Percentiles rank a stretch among this genome's conserved stretches.
Evolutionary conservation across 2,329 filamentous ascomycete species (phyloP).

Genomic region (Pseudocercospora musae): DNA sequence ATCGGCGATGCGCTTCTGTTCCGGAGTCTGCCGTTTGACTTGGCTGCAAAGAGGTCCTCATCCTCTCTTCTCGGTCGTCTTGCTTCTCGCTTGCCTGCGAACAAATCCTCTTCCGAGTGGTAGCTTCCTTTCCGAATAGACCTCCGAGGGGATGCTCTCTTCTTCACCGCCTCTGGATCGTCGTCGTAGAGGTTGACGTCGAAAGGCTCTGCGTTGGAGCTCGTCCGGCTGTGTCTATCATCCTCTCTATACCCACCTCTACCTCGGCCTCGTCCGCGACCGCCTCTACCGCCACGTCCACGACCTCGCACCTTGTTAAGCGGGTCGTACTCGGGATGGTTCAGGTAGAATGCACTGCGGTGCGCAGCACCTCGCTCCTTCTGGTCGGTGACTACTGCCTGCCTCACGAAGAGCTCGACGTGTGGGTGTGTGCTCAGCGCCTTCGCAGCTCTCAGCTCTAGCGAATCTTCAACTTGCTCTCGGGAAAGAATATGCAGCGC

Average conservation of each 20-base stretch:
- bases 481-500: conserved; percentile 52
- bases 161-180: conserved; percentile 37
- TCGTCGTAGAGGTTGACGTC: conserved; percentile 84
- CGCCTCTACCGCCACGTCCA: conserved; percentile 20
- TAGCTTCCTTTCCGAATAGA: conserved; percentile 26
- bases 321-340: conserved; percentile 85
- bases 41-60: conserved; percentile 35
- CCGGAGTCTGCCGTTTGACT: conserved; percentile 47
- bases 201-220: conserved; percentile 48
- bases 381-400: conserved; percentile 70
- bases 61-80: conserved; percentile 18
- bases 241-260: conserved; percentile 59
- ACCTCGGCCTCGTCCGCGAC: conserved; percentile 40
- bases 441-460: conserved; percentile 67
- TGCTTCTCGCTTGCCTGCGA: conserved; percentile 11
- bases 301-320: conserved; percentile 61
- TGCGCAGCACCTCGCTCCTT: conserved; percentile 76
- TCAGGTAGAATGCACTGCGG: conserved; percentile 84
- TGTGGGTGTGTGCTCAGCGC: conserved; percentile 64
- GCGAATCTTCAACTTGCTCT: conserved; percentile 37
- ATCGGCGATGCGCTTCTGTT: conserved; percentile 59
- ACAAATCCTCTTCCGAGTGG: conserved; percentile 20
- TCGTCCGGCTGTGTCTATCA: conserved; percentile 34
- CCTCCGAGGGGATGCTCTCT: conserved; percentile 2
- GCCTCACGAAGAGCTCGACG: conserved; percentile 66